Conservation (phyloP, 768 basidiomycete genomes). For the Tephrocybe rancida region DNA sequence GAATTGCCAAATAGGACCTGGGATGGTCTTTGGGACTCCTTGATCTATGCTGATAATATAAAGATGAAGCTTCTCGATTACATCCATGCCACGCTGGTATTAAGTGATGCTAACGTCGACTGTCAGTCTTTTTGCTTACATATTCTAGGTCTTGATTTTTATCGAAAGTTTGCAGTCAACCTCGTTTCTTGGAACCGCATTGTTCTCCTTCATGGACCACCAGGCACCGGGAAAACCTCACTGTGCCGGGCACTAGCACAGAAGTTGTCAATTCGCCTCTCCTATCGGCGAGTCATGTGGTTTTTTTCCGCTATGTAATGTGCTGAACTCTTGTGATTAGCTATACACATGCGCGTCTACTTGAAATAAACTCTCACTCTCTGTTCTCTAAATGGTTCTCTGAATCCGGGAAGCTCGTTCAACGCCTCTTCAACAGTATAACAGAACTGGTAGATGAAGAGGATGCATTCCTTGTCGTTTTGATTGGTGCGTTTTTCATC, state of each 20-base stretch:
- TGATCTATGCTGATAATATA: constrained; percentile 84
- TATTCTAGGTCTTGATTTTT: background rate
- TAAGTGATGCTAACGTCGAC: constrained; percentile 87
- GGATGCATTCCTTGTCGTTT: constrained; percentile 86
- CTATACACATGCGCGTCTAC: constrained; percentile 82
- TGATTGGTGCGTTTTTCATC: constrained; percentile 67
- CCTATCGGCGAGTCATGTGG: constrained; percentile 60
- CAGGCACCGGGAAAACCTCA: constrained; percentile 97
- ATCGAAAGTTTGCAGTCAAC: constrained; percentile 58
- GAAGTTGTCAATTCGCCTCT: constrained; percentile 89
- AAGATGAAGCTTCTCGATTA: constrained; percentile 91
- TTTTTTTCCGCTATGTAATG: constrained; percentile 5
- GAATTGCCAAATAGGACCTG: constrained; percentile 82
- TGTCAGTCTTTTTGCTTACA: constrained; percentile 47
- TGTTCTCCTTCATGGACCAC: constrained; percentile 93
- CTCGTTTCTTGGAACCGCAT: constrained; percentile 96
- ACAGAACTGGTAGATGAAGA: constrained; percentile 93
- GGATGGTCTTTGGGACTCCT: constrained; percentile 92
- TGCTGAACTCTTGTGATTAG: constrained; percentile 39
- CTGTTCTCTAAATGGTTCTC: constrained; percentile 99
- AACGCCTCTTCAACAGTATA: constrained; percentile 86
- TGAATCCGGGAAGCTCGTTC: constrained; percentile 97
- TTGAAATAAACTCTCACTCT: constrained; percentile 98
- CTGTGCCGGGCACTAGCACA: constrained; percentile 94
- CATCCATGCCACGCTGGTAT: constrained; percentile 91